These are phyloP conservation scores for Blyttiomyces sp. DNA, from an alignment of 371 early-diverging fungal genomes.

Conservation along the genomic window DNA sequence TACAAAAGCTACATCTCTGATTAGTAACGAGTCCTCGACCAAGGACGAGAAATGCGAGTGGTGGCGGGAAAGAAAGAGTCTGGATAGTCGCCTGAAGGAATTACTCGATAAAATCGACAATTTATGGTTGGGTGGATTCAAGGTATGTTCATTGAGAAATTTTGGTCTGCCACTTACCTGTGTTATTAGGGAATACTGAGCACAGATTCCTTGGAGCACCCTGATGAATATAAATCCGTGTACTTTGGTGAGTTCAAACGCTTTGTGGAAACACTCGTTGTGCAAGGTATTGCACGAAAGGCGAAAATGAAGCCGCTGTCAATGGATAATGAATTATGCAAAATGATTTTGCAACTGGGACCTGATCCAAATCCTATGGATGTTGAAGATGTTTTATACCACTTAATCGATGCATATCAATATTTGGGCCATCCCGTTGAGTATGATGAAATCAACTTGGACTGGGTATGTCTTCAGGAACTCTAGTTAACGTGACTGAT, in stretches of 20 bases:
- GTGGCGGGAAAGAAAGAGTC: conserved; percentile 68
- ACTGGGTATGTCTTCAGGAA: conserved; percentile 49
- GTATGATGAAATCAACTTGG: conserved; percentile 52
- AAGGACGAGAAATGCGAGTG: conserved; percentile 65
- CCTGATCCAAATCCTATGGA: conserved; percentile 45
- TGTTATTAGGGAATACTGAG: conserved; percentile 25
- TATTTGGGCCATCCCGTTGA: conserved; percentile 48
- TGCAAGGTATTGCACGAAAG: conserved; percentile 20
- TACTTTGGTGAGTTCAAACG: conserved; percentile 16
- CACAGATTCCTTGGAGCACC: conserved; percentile 9
- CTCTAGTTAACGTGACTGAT: background rate
- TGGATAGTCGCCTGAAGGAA: conserved; percentile 64
- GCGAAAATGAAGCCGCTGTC: conserved; percentile 11
- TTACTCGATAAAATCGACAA: conserved; percentile 63
- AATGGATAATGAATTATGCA: conserved; percentile 53
- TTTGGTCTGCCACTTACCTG: background rate
- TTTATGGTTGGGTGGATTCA: conserved; percentile 81
- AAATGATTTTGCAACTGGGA: conserved; percentile 58
- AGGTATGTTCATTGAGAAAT: conserved; percentile 20
- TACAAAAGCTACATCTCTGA: conserved; percentile 11
- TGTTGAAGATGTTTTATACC: conserved; percentile 71
- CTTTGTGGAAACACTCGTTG: conserved; percentile 15
- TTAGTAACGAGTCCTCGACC: conserved; percentile 23
- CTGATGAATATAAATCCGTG: background rate
- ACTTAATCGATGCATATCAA: conserved; percentile 63